These are phyloP conservation scores for Paspalum vaginatum DNA, from an alignment of 176 grass and related monocot species.

Conservation along the genomic window DNA sequence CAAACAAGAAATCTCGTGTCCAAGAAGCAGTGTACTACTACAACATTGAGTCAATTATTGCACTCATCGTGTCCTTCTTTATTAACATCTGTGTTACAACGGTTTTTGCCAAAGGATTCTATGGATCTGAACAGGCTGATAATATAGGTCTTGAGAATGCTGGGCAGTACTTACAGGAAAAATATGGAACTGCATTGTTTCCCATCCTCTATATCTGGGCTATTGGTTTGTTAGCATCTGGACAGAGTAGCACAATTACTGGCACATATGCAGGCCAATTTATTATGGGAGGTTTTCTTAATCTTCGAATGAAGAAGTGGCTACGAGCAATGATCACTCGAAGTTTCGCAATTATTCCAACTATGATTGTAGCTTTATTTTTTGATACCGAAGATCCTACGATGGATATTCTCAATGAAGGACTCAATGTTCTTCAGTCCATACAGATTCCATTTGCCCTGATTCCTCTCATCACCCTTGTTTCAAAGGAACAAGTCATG, in stretches of 20 bases:
- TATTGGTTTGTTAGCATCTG: constrained; percentile 86
- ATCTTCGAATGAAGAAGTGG: constrained; percentile 98
- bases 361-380: constrained; percentile 87
- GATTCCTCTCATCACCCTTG: constrained; percentile 88
- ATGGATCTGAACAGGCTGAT: constrained; percentile 65
- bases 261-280: constrained; percentile 95
- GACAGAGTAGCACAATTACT: constrained; percentile 93
- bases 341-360: constrained; percentile 88
- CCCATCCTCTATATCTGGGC: constrained; percentile 95
- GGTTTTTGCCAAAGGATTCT: constrained; percentile 91
- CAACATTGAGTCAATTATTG: constrained; percentile 81
- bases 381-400: constrained; percentile 91
- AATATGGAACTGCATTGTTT: constrained; percentile 74
- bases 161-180: constrained; percentile 86
- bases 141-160: constrained; percentile 92
- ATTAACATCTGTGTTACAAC: constrained; percentile 93
- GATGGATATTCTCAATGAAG: constrained; percentile 90
- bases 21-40: constrained; percentile 89
- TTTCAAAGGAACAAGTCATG: constrained; percentile 94
- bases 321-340: constrained; percentile 80
- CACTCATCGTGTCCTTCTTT: constrained; percentile 80
- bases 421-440: constrained; percentile 96
- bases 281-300: constrained; percentile 92
- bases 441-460: constrained; percentile 97
- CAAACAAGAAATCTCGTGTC: constrained; percentile 70